These are phyloP conservation scores for Mediolabrus comicus DNA, from an alignment of 108 stramenopile species.

Conservation along the genomic window DNA sequence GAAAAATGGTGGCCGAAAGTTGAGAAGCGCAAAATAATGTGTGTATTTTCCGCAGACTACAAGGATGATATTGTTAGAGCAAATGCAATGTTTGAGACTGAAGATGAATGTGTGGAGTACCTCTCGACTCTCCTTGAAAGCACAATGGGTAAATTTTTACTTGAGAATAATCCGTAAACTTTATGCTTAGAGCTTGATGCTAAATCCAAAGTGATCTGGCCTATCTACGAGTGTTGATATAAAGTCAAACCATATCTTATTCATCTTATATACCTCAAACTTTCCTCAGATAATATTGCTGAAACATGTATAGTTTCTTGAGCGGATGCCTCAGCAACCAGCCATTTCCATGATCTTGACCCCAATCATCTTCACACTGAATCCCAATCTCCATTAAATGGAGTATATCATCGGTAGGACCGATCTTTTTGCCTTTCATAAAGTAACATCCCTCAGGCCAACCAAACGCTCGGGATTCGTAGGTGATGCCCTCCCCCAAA, in stretches of 20 bases:
- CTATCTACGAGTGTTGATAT: too few species aligned
- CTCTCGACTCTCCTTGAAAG: not conserved
- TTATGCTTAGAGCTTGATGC: too few species aligned
- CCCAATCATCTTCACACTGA: constrained; percentile 63
- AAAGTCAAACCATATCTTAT: too few species aligned
- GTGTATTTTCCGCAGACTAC: not conserved
- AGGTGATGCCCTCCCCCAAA: constrained; percentile 63
- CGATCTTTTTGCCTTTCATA: constrained; percentile 46
- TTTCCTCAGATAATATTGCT: constrained; percentile 60
- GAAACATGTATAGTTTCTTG: constrained; percentile 70
- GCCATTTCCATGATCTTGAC: constrained; percentile 76
- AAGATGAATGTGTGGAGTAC: not conserved
- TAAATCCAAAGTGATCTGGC: too few species aligned
- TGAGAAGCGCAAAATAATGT: not conserved
- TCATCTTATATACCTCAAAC: too few species aligned
- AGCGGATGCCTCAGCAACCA: constrained; percentile 74
- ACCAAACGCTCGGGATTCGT: constrained; percentile 57
- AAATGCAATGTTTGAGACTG: not conserved
- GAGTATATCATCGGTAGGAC: constrained; percentile 53
- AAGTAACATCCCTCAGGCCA: constrained; percentile 61
- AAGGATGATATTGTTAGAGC: not conserved
- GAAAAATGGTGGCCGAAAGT: not conserved
- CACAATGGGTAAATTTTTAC: not conserved
- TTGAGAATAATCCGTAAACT: too few species aligned
- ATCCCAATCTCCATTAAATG: constrained; percentile 36